phyloP scores from a whole-genome alignment of 805 yeast species.

The Lipomyces chichibuensis region DNA sequence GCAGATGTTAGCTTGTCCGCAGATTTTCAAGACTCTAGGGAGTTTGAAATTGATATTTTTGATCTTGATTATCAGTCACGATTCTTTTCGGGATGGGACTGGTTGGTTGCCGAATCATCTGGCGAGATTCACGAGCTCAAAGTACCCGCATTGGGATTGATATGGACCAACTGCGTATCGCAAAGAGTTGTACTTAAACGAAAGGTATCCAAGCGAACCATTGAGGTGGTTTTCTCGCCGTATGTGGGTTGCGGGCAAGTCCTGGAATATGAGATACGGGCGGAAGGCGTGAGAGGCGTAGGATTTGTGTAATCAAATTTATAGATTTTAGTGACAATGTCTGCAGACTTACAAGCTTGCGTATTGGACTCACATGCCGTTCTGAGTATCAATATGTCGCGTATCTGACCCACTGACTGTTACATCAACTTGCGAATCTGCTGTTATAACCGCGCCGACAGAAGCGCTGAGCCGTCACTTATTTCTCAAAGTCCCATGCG shows the following conservation, averaged over 20 bases:
- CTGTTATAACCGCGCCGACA: too few species aligned
- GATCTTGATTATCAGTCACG: slow-evolving; percentile 68
- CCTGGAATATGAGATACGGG: neutral
- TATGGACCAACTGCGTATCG: slow-evolving; percentile 58
- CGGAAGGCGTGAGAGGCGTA: slow-evolving; percentile 1
- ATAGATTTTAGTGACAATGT: neutral
- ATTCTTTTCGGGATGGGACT: slow-evolving; percentile 76
- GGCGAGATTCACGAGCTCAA: slow-evolving; percentile 36
- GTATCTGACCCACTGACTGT: neutral
- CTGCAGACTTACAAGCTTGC: neutral
- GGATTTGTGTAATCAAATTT: neutral
- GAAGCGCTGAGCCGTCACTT: too few species aligned
- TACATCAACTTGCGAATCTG: neutral
- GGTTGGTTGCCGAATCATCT: slow-evolving; percentile 42
- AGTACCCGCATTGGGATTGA: slow-evolving; percentile 59
- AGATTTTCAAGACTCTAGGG: slow-evolving; percentile 2
- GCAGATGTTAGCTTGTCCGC: neutral
- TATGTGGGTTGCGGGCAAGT: slow-evolving; percentile 19
- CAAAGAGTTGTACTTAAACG: slow-evolving; percentile 50
- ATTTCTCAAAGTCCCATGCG: too few species aligned
- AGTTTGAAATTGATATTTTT: slow-evolving; percentile 43
- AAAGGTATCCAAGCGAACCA: slow-evolving; percentile 40
- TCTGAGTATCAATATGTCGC: neutral
- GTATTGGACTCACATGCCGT: neutral
- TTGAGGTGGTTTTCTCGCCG: slow-evolving; percentile 51